Conservation (phyloP, 345 rosid genomes). For the Moricandia moricandioides region DNA sequence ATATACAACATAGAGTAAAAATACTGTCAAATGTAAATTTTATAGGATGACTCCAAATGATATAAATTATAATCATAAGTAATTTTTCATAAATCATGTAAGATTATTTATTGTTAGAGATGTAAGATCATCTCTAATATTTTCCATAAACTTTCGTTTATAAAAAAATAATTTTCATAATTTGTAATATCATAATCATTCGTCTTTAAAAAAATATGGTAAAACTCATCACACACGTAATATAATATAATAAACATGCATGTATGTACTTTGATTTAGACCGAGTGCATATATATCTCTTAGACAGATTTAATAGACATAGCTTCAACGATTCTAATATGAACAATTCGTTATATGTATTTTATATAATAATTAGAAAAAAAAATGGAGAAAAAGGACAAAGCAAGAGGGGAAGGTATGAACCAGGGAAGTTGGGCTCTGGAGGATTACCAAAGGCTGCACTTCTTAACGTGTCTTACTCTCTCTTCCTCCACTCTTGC, state of each 20-base stretch:
- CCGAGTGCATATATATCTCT: slow-evolving; percentile 12
- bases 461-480: not conserved
- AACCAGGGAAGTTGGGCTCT: slow-evolving; percentile 39
- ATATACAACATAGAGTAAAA: too few relatives aligned
- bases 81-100: too few relatives aligned
- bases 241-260: not conserved
- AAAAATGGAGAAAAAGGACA: slow-evolving; percentile 10
- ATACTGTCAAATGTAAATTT: too few relatives aligned
- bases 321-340: not conserved
- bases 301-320: slow-evolving; percentile 1
- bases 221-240: not conserved
- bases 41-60: too few relatives aligned
- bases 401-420: slow-evolving; percentile 24
- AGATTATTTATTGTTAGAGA: not conserved
- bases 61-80: too few relatives aligned
- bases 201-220: not conserved
- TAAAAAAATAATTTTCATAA: not conserved
- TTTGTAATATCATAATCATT: too few relatives aligned
- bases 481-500: not conserved
- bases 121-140: not conserved
- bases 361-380: not conserved
- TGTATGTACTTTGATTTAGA: slow-evolving; percentile 8
- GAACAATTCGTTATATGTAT: not conserved
- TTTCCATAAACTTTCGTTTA: not conserved
- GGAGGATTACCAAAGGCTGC: slow-evolving; percentile 29